Conservation (phyloP, 495 filamentous ascomycete species). For the Lindgomyces ingoldianus region DNA sequence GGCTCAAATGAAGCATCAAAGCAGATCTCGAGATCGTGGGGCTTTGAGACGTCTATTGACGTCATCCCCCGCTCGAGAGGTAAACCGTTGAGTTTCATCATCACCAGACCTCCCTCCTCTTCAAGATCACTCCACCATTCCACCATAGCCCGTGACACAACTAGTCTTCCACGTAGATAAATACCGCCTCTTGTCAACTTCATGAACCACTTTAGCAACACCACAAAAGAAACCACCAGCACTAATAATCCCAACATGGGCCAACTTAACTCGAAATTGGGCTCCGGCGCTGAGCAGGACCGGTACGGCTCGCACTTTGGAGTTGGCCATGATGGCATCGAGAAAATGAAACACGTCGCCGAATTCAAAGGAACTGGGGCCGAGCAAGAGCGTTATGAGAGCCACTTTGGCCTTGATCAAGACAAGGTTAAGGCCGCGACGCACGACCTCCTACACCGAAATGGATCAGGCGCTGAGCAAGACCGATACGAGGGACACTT, state of each 20-base stretch:
- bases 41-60: too few species aligned
- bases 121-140: background rate
- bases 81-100: background rate
- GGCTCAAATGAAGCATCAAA: too few species aligned
- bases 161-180: background rate
- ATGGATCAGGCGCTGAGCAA: background rate
- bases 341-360: background rate
- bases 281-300: conserved; percentile 8
- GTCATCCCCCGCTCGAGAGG: too few species aligned
- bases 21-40: too few species aligned
- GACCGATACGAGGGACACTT: conserved; percentile 3
- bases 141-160: background rate
- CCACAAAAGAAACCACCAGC: too few species aligned
- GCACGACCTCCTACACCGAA: background rate
- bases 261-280: background rate
- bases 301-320: conserved; percentile 3
- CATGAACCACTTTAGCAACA: background rate
- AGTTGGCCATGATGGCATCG: background rate
- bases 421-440: conserved; percentile 1
- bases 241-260: background rate
- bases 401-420: background rate
- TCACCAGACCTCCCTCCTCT: background rate
- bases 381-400: conserved; percentile 2
- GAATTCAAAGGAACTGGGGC: conserved; percentile 1
- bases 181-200: background rate